Evolutionary conservation across 805 yeast genomes (phyloP).

Genomic region (Starmera pachycereana): DNA sequence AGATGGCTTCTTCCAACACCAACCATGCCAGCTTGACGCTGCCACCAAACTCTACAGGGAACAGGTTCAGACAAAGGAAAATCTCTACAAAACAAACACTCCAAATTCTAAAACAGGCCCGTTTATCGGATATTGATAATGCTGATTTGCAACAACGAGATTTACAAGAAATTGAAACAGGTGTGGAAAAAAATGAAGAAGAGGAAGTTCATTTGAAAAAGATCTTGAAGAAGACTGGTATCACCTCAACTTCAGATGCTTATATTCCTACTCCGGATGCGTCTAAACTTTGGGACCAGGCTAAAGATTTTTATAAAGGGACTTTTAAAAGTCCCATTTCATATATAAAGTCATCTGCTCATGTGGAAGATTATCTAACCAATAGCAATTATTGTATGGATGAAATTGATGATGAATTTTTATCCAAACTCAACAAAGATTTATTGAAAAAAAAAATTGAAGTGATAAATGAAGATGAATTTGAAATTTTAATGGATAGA

Average conservation of each 20-base stretch:
- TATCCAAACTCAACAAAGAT: constrained; percentile 32
- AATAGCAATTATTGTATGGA: constrained; percentile 87
- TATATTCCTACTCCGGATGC: constrained; percentile 98
- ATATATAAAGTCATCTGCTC: constrained; percentile 83
- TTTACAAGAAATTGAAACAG: constrained; percentile 84
- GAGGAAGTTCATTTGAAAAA: constrained; percentile 93
- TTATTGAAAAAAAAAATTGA: constrained; percentile 8
- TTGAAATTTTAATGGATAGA: constrained; percentile 65
- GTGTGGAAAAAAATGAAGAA: constrained; percentile 96
- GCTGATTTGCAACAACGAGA: constrained; percentile 72
- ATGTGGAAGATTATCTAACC: constrained; percentile 80
- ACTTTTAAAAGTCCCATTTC: constrained; percentile 62
- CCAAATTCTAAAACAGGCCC: constrained; percentile 65
- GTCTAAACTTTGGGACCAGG: constrained; percentile 71
- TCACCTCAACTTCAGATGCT: constrained; percentile 38
- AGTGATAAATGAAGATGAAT: constrained; percentile 68
- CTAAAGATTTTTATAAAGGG: constrained; percentile 57
- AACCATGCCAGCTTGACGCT: not conserved
- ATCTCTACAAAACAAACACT: constrained; percentile 86
- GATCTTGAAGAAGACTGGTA: constrained; percentile 73
- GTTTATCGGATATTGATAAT: constrained; percentile 70
- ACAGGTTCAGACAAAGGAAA: constrained; percentile 83
- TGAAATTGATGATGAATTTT: constrained; percentile 70
- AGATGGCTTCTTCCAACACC: no score
- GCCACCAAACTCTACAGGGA: constrained; percentile 17